phyloP scores from a whole-genome alignment of 2,329 filamentous ascomycete genomes.

The Cylindrodendrum hubeiense region DNA sequence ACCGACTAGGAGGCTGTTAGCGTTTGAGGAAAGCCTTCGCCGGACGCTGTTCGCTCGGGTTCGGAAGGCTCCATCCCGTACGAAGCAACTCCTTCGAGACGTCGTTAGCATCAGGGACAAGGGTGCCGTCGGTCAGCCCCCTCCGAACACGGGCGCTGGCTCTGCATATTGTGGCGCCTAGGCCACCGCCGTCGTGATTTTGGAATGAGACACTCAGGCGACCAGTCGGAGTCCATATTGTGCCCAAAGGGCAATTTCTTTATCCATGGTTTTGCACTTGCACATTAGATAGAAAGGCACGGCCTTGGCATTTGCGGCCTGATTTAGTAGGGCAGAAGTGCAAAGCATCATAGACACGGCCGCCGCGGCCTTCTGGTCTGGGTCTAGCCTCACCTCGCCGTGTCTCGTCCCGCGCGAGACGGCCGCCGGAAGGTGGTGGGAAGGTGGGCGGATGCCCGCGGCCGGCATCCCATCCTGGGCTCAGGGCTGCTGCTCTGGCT shows the following conservation, averaged over 20 bases:
- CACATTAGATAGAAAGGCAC: background rate
- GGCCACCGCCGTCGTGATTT: conserved; percentile 8
- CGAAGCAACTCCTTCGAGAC: too few relatives aligned
- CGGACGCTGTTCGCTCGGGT: too few relatives aligned
- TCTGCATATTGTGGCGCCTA: conserved; percentile 17
- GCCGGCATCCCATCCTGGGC: conserved; percentile 11
- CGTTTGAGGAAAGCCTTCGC: background rate
- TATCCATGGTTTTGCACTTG: conserved; percentile 16
- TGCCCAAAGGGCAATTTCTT: conserved; percentile 10
- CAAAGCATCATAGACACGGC: conserved; percentile 7
- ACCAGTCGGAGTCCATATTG: background rate
- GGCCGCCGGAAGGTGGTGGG: conserved; percentile 5
- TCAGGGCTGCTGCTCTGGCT: background rate
- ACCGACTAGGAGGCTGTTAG: conserved; percentile 3
- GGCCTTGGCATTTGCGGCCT: background rate
- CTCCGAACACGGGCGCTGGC: background rate
- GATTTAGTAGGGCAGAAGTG: too few relatives aligned
- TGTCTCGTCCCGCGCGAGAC: background rate
- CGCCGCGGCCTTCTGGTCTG: conserved; percentile 35
- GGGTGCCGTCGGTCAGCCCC: background rate
- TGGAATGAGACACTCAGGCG: background rate
- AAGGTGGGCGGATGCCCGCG: background rate
- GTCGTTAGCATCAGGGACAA: background rate
- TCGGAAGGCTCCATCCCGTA: too few relatives aligned
- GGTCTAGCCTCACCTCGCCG: conserved; percentile 22